phyloP scores from a whole-genome alignment of 192 early-diverging fungal genomes.

The Backusella westeae region DNA sequence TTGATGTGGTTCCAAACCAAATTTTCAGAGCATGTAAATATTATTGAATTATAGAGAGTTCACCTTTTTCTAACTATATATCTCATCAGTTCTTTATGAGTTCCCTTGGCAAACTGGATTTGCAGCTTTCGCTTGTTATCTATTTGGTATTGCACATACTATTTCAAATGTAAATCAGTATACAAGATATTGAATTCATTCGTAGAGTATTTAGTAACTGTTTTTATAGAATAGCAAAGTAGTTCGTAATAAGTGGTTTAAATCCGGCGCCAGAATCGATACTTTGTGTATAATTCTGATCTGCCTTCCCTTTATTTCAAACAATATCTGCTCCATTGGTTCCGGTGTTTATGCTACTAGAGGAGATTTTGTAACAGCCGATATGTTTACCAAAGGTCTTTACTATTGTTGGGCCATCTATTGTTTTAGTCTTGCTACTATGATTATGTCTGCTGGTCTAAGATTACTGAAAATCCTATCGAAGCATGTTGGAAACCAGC shows the following conservation, averaged over 20 bases:
- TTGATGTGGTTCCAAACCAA: background rate
- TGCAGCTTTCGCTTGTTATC: slow-evolving; percentile 18
- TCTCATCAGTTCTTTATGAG: slow-evolving; percentile 24
- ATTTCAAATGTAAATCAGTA: slow-evolving; percentile 25
- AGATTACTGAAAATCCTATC: slow-evolving; percentile 13
- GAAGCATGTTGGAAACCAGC: background rate
- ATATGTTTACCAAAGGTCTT: slow-evolving; percentile 13
- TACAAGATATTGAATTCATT: no score
- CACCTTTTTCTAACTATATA: background rate
- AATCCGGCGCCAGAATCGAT: background rate
- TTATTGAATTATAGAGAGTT: no score
- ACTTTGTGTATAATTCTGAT: background rate
- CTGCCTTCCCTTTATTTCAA: slow-evolving; percentile 25
- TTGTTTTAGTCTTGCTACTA: slow-evolving; percentile 2
- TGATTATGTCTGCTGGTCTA: slow-evolving; percentile 15
- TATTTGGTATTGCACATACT: slow-evolving; percentile 27
- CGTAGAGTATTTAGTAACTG: background rate
- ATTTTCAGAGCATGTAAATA: slow-evolving; percentile 25
- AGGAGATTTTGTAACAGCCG: slow-evolving; percentile 9
- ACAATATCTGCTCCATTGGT: slow-evolving; percentile 25
- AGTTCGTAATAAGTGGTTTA: slow-evolving; percentile 17
- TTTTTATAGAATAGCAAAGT: slow-evolving; percentile 12
- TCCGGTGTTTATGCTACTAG: slow-evolving; percentile 20
- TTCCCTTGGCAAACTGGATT: slow-evolving; percentile 34
- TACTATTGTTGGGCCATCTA: slow-evolving; percentile 30